Evolutionary conservation across 805 yeast genomes (phyloP), one percentile per base, ranked within the genome.

Genomic region (Wickerhamiella siamensis): DNA sequence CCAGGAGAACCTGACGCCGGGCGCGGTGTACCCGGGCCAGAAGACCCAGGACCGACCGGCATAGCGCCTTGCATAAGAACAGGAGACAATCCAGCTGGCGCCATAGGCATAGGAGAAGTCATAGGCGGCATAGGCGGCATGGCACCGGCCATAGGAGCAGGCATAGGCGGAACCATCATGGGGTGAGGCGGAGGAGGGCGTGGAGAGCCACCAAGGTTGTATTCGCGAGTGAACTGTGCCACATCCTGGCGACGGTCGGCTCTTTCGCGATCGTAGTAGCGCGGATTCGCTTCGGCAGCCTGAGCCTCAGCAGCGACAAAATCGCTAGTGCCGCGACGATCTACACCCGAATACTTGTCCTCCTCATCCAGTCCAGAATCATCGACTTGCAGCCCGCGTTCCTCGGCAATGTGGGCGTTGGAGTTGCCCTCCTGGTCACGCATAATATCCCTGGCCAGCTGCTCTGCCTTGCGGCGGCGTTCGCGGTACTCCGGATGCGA

Each of bases 331-430:
- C 29, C 32, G 8, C 12, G 16, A 32, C 31, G 36, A 9, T 18
- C 29, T 9, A 86, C 98, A 39, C 96, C 96, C 4, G 95, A 84
- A 57, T 87, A 91, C 61, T 82, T 82, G 60, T 87, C 95, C 60
- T 91, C 98, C 63, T 91, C 98, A 60, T 91, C 97, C 51, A 83
- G 50, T 15, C 94, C 94, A 45, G 81, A 73, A 55, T 83, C 95
- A 57, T 83, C 94, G 31, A 80, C 71, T 3, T 34, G 52, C 14
- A 75, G 47, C 20, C 94, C 94, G 59, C 98, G 75, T 60, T 88
- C 98, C 58, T 88, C 98, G 47, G 94, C 88, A 20, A 87, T 48
- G 58, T 91, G 97, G 22, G 73, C 63, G 55, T 83, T 86, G 21
- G 79, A 79, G 19, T 78, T 70, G 40, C 67, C 57, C 5, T 71